These are phyloP conservation scores for Phytopythium sindhum DNA, from an alignment of 352 stramenopile genomes.

Conservation along the genomic window DNA sequence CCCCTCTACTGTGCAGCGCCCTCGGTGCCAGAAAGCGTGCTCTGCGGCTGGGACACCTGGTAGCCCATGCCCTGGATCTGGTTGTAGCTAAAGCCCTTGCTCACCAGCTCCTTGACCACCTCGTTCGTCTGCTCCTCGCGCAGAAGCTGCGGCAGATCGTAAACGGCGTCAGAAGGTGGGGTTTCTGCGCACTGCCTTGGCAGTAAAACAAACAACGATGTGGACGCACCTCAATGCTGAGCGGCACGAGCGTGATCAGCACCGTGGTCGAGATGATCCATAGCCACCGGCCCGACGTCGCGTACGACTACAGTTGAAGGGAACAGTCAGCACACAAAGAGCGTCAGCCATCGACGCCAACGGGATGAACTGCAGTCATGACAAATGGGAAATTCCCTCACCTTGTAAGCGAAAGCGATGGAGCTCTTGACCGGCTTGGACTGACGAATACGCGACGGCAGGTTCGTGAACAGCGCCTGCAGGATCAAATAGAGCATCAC, in stretches of 20 bases:
- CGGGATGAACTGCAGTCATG: no score
- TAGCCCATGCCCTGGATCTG: constrained; percentile 87
- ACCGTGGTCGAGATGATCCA: constrained; percentile 83
- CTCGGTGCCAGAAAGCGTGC: constrained; percentile 44
- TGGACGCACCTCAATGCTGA: constrained; percentile 76
- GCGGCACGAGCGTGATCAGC: constrained; percentile 79
- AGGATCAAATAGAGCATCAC: constrained; percentile 4
- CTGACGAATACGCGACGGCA: constrained; percentile 64
- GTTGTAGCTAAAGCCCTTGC: constrained; percentile 80
- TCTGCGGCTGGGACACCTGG: constrained; percentile 62
- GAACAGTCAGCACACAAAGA: constrained; percentile 7
- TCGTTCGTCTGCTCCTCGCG: constrained; percentile 85
- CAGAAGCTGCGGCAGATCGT: constrained; percentile 40
- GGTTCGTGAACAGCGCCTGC: constrained; percentile 65
- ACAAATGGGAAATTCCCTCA: constrained; percentile 11
- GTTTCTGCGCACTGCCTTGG: background rate
- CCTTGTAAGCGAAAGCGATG: constrained; percentile 54
- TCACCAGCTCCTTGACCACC: constrained; percentile 75
- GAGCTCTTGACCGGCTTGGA: constrained; percentile 58
- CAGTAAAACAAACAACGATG: background rate
- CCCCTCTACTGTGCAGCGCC: constrained; percentile 43
- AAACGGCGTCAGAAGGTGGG: constrained; percentile 1
- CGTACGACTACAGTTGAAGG: constrained; percentile 32
- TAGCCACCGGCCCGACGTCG: constrained; percentile 61
- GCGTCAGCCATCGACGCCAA: background rate